These are phyloP conservation scores for Apiosordaria backusii DNA, from an alignment of 495 filamentous ascomycete species.

Conservation along the genomic window DNA sequence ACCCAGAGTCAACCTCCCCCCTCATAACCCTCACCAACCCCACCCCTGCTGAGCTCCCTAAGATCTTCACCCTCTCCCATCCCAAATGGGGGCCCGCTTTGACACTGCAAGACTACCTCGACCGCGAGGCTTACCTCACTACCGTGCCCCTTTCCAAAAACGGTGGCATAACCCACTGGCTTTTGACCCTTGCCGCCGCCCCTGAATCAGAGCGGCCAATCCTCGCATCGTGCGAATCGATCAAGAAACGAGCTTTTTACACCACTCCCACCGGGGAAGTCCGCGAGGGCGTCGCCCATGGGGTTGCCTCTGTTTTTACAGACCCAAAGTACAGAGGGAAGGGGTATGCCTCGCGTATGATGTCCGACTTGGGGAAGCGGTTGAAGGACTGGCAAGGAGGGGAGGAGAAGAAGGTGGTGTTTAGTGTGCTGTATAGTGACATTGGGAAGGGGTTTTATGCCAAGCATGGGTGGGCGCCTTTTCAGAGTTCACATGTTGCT, in stretches of 20 bases:
- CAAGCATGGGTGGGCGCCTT: constrained; percentile 73
- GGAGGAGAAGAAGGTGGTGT: constrained; percentile 37
- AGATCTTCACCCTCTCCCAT: constrained; percentile 65
- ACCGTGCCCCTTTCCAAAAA: constrained; percentile 64
- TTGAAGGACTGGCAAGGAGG: constrained; percentile 38
- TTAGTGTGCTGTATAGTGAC: constrained; percentile 84
- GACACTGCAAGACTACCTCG: constrained; percentile 64
- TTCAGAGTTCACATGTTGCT: constrained; percentile 64
- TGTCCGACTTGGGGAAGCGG: constrained; percentile 41
- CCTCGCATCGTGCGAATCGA: constrained; percentile 77
- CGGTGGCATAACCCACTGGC: constrained; percentile 80
- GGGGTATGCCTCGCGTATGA: constrained; percentile 72
- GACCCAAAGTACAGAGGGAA: constrained; percentile 65
- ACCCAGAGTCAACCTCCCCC: constrained; percentile 55
- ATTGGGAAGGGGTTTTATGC: constrained; percentile 94
- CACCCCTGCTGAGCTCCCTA: constrained; percentile 59
- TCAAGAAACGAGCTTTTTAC: constrained; percentile 66
- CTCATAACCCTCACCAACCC: constrained; percentile 65
- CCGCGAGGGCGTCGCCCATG: constrained; percentile 67
- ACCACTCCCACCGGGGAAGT: constrained; percentile 33
- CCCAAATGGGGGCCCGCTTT: constrained; percentile 68
- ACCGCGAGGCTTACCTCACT: constrained; percentile 68
- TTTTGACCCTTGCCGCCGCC: constrained; percentile 61
- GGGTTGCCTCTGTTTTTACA: constrained; percentile 84
- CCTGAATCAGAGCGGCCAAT: constrained; percentile 55